Evolutionary conservation across 495 filamentous ascomycete species (phyloP).

Genomic region (Letharia columbiana): DNA sequence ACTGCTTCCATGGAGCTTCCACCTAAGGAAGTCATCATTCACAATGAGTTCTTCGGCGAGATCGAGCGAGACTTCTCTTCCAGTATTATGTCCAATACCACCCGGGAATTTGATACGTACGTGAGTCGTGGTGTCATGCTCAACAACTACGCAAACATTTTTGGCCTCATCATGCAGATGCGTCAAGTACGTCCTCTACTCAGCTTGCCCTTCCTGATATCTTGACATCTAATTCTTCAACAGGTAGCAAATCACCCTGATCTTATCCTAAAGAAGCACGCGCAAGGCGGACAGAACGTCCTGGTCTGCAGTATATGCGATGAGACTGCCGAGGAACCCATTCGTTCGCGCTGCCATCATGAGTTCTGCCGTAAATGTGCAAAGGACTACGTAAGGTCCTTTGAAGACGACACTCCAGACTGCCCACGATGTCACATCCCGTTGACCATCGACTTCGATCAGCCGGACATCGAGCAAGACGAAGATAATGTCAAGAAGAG

Average conservation of each 20-base stretch:
- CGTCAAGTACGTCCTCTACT: constrained; percentile 54
- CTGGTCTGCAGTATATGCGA: constrained; percentile 91
- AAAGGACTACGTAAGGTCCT: constrained; percentile 70
- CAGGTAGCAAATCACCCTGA: constrained; percentile 77
- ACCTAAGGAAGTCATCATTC: constrained; percentile 82
- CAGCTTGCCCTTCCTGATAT: not conserved
- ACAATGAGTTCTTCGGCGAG: constrained; percentile 91
- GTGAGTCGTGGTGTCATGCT: constrained; percentile 89
- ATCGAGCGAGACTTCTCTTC: constrained; percentile 91
- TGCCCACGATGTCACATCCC: constrained; percentile 90
- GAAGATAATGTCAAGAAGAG: constrained; percentile 76
- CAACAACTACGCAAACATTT: constrained; percentile 91
- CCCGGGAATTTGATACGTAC: constrained; percentile 86
- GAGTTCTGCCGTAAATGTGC: constrained; percentile 91
- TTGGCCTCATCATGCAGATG: constrained; percentile 55
- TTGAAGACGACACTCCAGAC: constrained; percentile 52
- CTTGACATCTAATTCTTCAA: not conserved
- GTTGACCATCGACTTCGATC: constrained; percentile 82
- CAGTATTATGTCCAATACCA: constrained; percentile 85
- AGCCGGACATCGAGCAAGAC: constrained; percentile 87
- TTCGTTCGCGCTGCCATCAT: constrained; percentile 83
- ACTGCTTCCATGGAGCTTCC: constrained; percentile 90
- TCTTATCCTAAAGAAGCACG: constrained; percentile 79
- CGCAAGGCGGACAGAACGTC: constrained; percentile 77
- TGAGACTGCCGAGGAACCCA: constrained; percentile 88